Evolutionary conservation across 441 rosid genomes (phyloP).

Genomic region (Cnidoscolus chayamansa): DNA sequence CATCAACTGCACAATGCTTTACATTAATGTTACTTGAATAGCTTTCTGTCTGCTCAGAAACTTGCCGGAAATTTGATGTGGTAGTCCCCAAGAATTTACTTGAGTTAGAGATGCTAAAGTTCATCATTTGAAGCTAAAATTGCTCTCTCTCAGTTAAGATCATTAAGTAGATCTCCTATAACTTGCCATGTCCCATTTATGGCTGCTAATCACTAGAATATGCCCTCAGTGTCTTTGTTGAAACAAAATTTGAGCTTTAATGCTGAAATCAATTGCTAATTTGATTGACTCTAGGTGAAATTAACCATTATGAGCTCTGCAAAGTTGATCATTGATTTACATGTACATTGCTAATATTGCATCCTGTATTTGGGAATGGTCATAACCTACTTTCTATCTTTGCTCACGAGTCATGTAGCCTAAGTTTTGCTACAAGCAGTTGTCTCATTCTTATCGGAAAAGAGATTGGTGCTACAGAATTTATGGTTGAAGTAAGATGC

Average conservation of each 20-base stretch:
- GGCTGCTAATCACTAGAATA: no score
- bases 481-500: neutral
- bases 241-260: no score
- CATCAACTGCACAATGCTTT: neutral
- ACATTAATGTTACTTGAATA: no score
- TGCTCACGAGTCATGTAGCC: neutral
- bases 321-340: neutral
- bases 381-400: neutral
- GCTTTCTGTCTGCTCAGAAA: neutral
- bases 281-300: neutral
- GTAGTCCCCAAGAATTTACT: neutral
- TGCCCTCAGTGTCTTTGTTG: no score
- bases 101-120: neutral
- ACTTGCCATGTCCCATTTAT: no score
- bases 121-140: neutral
- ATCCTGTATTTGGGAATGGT: neutral
- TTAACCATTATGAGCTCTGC: neutral
- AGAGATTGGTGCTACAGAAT: neutral
- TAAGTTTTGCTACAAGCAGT: neutral
- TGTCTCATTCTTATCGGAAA: neutral
- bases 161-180: no score
- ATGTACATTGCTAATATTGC: neutral
- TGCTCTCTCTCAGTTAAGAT: neutral
- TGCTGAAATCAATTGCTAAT: neutral
- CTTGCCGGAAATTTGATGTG: neutral